Base-by-base conservation (phyloP, 345 rosid genomes). In the Angophora floribunda region DNA sequence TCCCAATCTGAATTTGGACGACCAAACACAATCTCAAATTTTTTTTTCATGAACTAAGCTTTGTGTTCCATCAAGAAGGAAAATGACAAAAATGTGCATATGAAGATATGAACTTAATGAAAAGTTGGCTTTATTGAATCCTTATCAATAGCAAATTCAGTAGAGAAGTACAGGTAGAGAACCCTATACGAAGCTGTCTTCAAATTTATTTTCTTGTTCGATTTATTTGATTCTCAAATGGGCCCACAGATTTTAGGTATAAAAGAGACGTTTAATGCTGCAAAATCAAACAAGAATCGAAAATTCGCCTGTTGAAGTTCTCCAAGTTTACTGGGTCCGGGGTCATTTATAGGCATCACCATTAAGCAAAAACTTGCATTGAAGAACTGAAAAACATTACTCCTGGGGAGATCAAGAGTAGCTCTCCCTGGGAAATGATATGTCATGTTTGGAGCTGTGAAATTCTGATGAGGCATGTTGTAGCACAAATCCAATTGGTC, bases 271-370 rank as follows among this genome's bases (percentile, higher is more conserved):
- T 9, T 14, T 32, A n/a, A 63, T 0, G 36, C 41, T 2, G 75
- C 13, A n/a, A 63, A 7, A n/a, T 63, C 41, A n/a, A 63, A 63
- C 9, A 63, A 63, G 19, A 63, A 63, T 14, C 19, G 75, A 36
- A 3, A 63, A 63, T 63, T 13, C 41, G 19, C 17, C 75, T 63
- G 75, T 63, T 63, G 75, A 63, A 63, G 75, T 63, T 19, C 75
- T 63, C 75, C 0, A 63, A 63, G 75, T n/a, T 63, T 63, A 17
- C 36, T 63, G 41, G 75, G 75, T 63, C 75, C 41, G 75, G 75
- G 75, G 0, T n/a, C 75, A n/a, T n/a, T 63, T 0, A 63, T 0
- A 9, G 19, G 41, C 75, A 1, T n/a, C 41, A n/a, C 75, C 75
- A 7, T 63, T n/a, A n/a, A 63, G 41, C 75, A 63, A n/a, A 63